These are phyloP conservation scores for Populus hybrid DNA, from an alignment of 441 rosid species.

Conservation along the genomic window DNA sequence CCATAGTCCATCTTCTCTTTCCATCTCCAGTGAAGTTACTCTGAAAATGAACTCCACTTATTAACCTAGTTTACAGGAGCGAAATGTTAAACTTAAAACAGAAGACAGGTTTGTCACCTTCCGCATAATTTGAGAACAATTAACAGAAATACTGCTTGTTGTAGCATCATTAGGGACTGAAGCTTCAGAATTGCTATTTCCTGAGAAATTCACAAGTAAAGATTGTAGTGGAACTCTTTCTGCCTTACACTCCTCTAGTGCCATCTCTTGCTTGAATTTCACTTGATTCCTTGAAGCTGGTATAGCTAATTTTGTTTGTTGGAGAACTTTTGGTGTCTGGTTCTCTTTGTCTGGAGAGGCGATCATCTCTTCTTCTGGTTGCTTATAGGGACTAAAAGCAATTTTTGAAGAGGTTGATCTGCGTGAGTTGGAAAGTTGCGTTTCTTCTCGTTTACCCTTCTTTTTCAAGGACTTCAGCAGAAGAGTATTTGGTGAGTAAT, in stretches of 20 bases:
- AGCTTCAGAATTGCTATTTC: slow-evolving; percentile 29
- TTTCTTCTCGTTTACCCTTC: slow-evolving; percentile 40
- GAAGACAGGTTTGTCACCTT: slow-evolving; percentile 30
- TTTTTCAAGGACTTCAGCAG: slow-evolving; percentile 40
- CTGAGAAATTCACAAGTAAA: slow-evolving; percentile 30
- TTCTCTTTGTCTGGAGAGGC: slow-evolving; percentile 47
- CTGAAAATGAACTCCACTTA: slow-evolving; percentile 31
- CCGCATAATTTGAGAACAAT: slow-evolving; percentile 11
- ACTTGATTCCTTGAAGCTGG: slow-evolving; percentile 22
- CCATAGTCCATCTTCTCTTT: slow-evolving; percentile 67
- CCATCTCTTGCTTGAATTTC: slow-evolving; percentile 30
- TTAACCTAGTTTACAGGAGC: not conserved
- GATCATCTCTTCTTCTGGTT: slow-evolving; percentile 29
- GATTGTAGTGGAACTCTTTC: slow-evolving; percentile 57
- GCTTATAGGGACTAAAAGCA: slow-evolving; percentile 25
- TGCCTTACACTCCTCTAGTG: slow-evolving; percentile 26
- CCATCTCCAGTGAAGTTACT: slow-evolving; percentile 32
- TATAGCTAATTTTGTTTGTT: slow-evolving; percentile 26
- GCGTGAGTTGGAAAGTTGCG: slow-evolving; percentile 19
- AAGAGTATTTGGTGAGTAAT: slow-evolving; percentile 55
- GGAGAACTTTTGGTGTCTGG: slow-evolving; percentile 35
- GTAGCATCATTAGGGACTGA: slow-evolving; percentile 25
- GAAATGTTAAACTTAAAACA: slow-evolving; percentile 10
- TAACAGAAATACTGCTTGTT: slow-evolving; percentile 29
- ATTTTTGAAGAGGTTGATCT: slow-evolving; percentile 27